These are phyloP conservation scores for Starmerella potacharoeniae DNA, from an alignment of 805 yeast species.

Conservation along the genomic window DNA sequence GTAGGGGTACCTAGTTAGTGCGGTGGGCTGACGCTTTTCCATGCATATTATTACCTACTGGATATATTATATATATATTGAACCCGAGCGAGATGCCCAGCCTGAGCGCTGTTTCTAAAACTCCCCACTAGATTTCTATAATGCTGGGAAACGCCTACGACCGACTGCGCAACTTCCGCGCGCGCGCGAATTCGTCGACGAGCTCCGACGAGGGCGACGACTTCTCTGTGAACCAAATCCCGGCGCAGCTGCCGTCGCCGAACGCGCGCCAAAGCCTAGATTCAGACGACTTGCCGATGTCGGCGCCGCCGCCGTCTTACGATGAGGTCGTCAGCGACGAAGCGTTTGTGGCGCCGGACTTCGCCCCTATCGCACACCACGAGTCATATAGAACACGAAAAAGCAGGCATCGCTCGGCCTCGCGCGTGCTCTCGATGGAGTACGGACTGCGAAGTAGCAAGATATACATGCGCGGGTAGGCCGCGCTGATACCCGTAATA, in stretches of 20 bases:
- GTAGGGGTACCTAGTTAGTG: background rate
- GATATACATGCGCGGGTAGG: conserved; percentile 13
- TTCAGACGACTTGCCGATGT: background rate
- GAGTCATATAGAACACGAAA: conserved; percentile 5
- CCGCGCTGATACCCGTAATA: background rate
- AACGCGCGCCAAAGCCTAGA: conserved; percentile 3
- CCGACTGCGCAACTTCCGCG: background rate
- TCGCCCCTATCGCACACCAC: conserved; percentile 5
- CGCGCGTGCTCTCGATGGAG: conserved; percentile 22
- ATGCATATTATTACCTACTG: background rate
- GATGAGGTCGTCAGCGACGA: conserved; percentile 17
- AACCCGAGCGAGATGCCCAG: no score
- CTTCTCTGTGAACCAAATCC: background rate
- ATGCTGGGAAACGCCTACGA: conserved; percentile 1
- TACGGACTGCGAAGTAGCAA: conserved; percentile 38
- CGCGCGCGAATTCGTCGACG: background rate
- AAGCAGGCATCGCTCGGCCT: background rate
- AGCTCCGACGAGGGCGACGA: background rate
- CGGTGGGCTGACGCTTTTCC: background rate
- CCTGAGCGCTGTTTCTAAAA: no score
- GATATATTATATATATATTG: no score
- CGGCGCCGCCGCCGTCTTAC: conserved; percentile 14
- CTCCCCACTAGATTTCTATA: no score
- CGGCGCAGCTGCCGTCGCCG: background rate
- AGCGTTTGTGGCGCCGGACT: background rate